Base-by-base conservation (phyloP, 257 asterid genomes). In the Capsicum rhomboideum region DNA sequence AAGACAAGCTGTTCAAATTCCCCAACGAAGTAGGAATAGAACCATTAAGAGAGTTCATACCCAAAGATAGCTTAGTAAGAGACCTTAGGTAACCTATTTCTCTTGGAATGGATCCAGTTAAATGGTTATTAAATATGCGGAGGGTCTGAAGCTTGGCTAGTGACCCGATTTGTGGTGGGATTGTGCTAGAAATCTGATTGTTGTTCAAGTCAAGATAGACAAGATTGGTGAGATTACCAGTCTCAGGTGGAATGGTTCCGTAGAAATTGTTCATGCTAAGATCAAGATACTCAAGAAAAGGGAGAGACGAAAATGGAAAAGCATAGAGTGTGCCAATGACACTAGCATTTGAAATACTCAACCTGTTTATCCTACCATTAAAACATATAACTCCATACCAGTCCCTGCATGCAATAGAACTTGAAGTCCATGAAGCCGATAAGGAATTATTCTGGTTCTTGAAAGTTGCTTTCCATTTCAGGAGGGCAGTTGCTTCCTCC, bases 31-130 rank as follows among this genome's bases (percentile, higher is more conserved):
- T 10, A 2, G 61, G 61, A 55, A 18, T 55, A 7, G 26, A 55
- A 18, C 61, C 61, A 8, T 0, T 55, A 7, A 20, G 63, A 55
- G 0, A 55, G 12, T 55, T 55, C 4, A 0, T 2, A 18, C 61
- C 23, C 61, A 55, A 55, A 7, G 61, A 55, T 55, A 55, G 26
- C 11, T 8, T 8, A 20, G 2, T 18, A 20, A 55, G 61, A 55
- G 61, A 55, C 61, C 6, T 55, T 18, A 55, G 63, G 26, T 55
- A 0, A 55, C 63, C 63, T 55, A 20, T 55, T 55, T 55, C 63
- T 20, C 0, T 11, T 0, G 61, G 61, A 55, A 55, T 20, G 0
- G 6, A 0, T 11, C 63, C 63, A 20, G 20, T 20, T 20, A 56
- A 20, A 20, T 56, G 64, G 26, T 56, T 56, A 0, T 0, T 1